Conservation (phyloP, 2,329 filamentous ascomycete species). For the Hypoxylon rubiginosum region DNA sequence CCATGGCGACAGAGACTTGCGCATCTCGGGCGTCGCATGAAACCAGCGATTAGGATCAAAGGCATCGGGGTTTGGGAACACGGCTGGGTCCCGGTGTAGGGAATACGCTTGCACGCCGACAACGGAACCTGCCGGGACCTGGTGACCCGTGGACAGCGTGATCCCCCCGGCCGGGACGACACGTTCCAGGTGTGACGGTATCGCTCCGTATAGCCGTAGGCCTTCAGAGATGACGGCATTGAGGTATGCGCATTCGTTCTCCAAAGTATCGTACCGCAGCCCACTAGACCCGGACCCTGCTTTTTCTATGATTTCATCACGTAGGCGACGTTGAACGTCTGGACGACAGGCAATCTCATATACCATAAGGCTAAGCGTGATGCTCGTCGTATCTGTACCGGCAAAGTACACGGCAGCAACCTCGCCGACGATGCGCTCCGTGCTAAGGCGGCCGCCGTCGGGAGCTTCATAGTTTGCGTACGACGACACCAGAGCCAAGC, state of each 20-base stretch:
- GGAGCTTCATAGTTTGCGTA: no score
- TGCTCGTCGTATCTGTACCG: no score
- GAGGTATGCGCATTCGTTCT: slow-evolving; percentile 8
- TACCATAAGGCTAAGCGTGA: no score
- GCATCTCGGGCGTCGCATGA: slow-evolving; percentile 5
- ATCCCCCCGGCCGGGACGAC: slow-evolving; percentile 11
- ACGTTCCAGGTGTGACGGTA: slow-evolving; percentile 8
- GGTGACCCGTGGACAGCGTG: slow-evolving; percentile 5
- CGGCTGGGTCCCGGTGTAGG: background rate
- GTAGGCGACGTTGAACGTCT: no score
- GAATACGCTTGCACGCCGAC: slow-evolving; percentile 8
- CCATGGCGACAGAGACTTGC: slow-evolving; percentile 7
- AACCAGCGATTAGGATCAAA: slow-evolving; percentile 10
- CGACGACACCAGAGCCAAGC: no score
- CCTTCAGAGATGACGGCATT: slow-evolving; percentile 3
- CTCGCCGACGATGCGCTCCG: no score
- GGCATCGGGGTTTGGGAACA: slow-evolving; percentile 5
- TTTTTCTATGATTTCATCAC: no score
- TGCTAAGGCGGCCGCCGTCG: no score
- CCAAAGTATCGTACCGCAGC: background rate
- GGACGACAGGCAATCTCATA: no score
- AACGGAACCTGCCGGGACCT: background rate
- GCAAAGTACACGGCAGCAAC: no score
- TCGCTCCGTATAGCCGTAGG: slow-evolving; percentile 3
- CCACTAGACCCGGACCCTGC: no score